Base-by-base conservation (phyloP, 371 early-diverging fungal species). In the Apophysomyces sp. region DNA sequence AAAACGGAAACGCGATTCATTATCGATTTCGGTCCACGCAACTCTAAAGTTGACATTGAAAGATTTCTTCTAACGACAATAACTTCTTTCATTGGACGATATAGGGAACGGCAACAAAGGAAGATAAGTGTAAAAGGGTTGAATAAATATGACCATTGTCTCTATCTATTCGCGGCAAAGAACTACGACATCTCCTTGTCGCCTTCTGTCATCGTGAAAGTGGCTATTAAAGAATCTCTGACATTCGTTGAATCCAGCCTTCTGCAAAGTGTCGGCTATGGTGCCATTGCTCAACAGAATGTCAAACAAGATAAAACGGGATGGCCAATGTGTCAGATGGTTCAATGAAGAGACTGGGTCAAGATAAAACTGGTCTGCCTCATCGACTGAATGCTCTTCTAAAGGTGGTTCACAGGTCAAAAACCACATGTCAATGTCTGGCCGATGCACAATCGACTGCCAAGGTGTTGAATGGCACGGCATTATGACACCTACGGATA, bases 381-480 rank as follows among this genome's bases (percentile, higher is more conserved):
- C 94, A 68, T 93, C 94, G 59, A 81, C 59, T 60, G 91, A 90
- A 28, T 28, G 31, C 3, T 39, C 57, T 16, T 55, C 72, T 6
- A 95, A 61, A 1, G 96, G 96, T 6, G 98, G 98, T 30, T 95
- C 93, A 69, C 97, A 98, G 4, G 93, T 90, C 39, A 98, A 69
- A 57, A 94, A 94, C 84, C 92, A 87, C 88, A 94, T 88, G 4
- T 82, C 53, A 7, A 44, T 52, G 26, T 72, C 51, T 0, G 64
- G 57, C 13, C 36, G 58, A 5, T 61, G 59, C 1, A 96, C 26
- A 56, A 89, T 74, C 28, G 91, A 87, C 52, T 92, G 87, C 80
- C 85, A 94, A 4, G 97, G 98, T 0, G 97, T 95, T 2, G 96
- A 96, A 71, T 98, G 97, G 60, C 98, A 98, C 1, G 98, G 97